A percentile compares a stretch with the other conserved stretches of the same genome.
Evolutionary conservation across 495 filamentous ascomycete species (phyloP).

Genomic region (Hypoxylon fuscum): DNA sequence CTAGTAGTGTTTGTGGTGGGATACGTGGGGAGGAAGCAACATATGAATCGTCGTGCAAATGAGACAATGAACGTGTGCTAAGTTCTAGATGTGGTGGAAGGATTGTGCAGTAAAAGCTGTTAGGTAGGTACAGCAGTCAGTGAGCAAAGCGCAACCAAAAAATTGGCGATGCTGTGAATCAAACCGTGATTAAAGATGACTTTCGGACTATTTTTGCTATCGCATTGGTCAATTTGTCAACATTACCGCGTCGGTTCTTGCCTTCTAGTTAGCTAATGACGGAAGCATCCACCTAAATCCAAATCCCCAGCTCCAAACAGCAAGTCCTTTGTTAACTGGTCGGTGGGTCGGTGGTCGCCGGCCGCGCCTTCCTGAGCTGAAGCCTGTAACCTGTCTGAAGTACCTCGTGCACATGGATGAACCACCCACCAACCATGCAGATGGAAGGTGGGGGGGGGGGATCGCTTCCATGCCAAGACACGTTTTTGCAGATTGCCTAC

Average conservation of each 20-base stretch:
- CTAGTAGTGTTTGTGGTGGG: slow-evolving; percentile 12
- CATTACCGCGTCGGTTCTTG: slow-evolving; percentile 14
- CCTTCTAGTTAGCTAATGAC: slow-evolving; percentile 27
- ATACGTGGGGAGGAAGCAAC: slow-evolving; percentile 5
- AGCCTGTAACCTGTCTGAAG: neutral
- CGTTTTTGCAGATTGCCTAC: slow-evolving; percentile 22
- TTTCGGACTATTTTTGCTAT: slow-evolving; percentile 8
- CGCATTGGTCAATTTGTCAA: slow-evolving; percentile 10
- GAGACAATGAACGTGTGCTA: slow-evolving; percentile 8
- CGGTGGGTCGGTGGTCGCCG: slow-evolving; percentile 4
- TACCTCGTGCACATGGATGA: neutral
- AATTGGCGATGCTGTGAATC: slow-evolving; percentile 1
- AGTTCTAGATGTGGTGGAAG: neutral
- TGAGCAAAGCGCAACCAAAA: slow-evolving; percentile 15
- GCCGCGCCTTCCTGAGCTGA: slow-evolving; percentile 15
- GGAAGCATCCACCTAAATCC: slow-evolving; percentile 34
- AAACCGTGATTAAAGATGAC: slow-evolving; percentile 15
- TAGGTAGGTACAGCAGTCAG: neutral
- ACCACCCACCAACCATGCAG: too few relatives aligned
- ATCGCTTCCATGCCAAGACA: slow-evolving; percentile 12
- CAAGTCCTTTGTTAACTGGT: neutral
- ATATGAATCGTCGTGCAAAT: slow-evolving; percentile 2
- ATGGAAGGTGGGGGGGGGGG: neutral
- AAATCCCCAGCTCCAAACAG: slow-evolving; percentile 1
- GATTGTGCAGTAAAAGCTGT: neutral